phyloP scores from a whole-genome alignment of 495 filamentous ascomycete species.

The Penicillium argentinense region DNA sequence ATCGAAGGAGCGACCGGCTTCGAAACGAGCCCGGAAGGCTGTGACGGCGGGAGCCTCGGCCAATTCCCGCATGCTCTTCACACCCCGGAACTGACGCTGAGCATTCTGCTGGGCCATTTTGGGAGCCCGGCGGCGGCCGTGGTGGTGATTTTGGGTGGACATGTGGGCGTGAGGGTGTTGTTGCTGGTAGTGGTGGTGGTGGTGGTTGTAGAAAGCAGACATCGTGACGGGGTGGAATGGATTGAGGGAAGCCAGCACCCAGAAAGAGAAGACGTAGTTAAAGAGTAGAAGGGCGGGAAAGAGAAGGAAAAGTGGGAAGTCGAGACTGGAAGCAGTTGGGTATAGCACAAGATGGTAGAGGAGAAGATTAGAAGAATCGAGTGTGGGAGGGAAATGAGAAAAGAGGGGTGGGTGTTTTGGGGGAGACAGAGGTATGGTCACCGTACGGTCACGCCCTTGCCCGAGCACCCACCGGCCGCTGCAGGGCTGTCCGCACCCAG shows the following conservation, averaged over 20 bases:
- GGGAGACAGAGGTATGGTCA: conserved; percentile 9
- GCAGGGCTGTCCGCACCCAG: too few relatives aligned
- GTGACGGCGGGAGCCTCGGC: conserved; percentile 72
- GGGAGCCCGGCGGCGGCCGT: conserved; percentile 84
- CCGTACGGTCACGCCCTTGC: conserved; percentile 14
- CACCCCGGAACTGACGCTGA: conserved; percentile 80
- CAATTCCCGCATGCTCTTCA: conserved; percentile 84
- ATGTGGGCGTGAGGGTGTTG: conserved; percentile 53
- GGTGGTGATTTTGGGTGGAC: conserved; percentile 73
- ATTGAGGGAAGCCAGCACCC: conserved; percentile 22
- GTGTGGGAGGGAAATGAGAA: conserved; percentile 26
- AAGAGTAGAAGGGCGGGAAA: conserved; percentile 30
- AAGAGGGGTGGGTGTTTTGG: conserved; percentile 31
- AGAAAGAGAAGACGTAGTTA: conserved; percentile 36
- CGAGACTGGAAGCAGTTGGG: conserved; percentile 13
- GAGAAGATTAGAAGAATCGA: conserved; percentile 16
- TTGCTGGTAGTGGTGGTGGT: conserved; percentile 58
- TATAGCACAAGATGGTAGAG: conserved; percentile 26
- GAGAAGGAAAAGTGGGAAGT: conserved; percentile 26
- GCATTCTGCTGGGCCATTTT: conserved; percentile 77
- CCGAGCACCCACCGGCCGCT: too few relatives aligned
- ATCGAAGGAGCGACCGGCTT: conserved; percentile 92
- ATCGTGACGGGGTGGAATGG: conserved; percentile 48
- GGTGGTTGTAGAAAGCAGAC: conserved; percentile 72
- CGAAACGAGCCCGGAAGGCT: conserved; percentile 80